Percentiles rank a stretch among this genome's conserved stretches.
Conservation (phyloP, 176 grass and related monocot genomes). For the Aegilops tauschii region DNA sequence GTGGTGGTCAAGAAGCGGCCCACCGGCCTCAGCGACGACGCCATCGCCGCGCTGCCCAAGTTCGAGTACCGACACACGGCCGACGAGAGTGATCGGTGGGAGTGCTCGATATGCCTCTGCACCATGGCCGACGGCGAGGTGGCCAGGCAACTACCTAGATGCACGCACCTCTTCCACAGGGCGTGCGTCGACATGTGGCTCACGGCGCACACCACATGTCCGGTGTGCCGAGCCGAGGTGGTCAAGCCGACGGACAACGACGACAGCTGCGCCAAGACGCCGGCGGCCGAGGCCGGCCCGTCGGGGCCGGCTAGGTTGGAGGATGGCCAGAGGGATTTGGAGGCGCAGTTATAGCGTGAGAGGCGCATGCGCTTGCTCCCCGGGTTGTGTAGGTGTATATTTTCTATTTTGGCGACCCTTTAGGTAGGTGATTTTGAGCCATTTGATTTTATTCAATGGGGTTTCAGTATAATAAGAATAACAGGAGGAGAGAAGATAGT, state of each 20-base stretch:
- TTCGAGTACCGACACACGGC: constrained; percentile 30
- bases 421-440: constrained; percentile 2
- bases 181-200: constrained; percentile 62
- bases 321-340: constrained; percentile 26
- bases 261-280: neutral
- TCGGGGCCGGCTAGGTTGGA: neutral
- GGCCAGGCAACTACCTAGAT: constrained; percentile 45
- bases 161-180: constrained; percentile 56
- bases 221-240: constrained; percentile 48
- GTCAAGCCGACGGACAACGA: neutral
- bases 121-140: constrained; percentile 48
- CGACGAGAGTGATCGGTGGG: constrained; percentile 18
- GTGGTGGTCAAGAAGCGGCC: neutral
- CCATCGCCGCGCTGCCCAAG: constrained; percentile 38
- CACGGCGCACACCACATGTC: constrained; percentile 40
- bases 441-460: neutral
- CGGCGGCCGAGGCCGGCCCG: neutral
- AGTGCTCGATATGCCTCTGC: constrained; percentile 56
- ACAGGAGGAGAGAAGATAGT: neutral
- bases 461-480: neutral
- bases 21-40: neutral
- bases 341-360: constrained; percentile 6
- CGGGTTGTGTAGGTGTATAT: neutral
- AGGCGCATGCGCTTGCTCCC: neutral
- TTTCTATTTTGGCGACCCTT: neutral